Base-by-base conservation (phyloP, 352 stramenopile species). In the Elongisporangium senticosum region DNA sequence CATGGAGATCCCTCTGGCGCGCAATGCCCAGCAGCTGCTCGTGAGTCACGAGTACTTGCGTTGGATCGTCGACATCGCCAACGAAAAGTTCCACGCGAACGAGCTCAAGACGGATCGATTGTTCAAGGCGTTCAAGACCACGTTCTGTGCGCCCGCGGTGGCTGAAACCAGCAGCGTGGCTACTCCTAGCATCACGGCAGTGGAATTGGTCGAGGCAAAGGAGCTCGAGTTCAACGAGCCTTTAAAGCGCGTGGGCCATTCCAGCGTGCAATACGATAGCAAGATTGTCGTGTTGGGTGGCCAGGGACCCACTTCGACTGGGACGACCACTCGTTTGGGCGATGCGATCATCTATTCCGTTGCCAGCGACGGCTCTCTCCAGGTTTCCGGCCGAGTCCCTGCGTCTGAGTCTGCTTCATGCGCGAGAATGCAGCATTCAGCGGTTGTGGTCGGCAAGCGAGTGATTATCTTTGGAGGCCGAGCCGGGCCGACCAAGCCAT, bases 381-480 rank as follows among this genome's bases (percentile, higher is more conserved):
- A 75, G 49, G 50, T 71, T 13, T 63, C 65, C 14, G 73, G 72
- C 47, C 58, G 72, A 19, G 53, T 61, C 4, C 15, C 52, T 4
- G 51, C 62, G 1, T 52, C 59, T 13, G 47, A 19, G 13, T 23
- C 53, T 68, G 61, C 65, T 10, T 77, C 76, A n/a, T 74, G 62
- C 6, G 58, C 83, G 10, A 67, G 85, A 13, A 95, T 93, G 83
- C 76, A 93, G 40, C 85, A 95, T 63, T 87, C 83, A 17, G 77
- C 80, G 15, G 74, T 80, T 24, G 60, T 87, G 15, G 59, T 83
- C 3, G 60, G 56, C 49, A 71, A 68, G 49, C 62, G 68, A 3
- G 91, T 95, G 84, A 24, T 94, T 39, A 63, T 95, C 4, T 94
- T 95, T 72, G 86, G 86, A 51, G 86, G 86, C 39, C 86, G 86